Conservation (phyloP, 1,139 yeast genomes). For the Magnusiomyces tetraspermus region DNA sequence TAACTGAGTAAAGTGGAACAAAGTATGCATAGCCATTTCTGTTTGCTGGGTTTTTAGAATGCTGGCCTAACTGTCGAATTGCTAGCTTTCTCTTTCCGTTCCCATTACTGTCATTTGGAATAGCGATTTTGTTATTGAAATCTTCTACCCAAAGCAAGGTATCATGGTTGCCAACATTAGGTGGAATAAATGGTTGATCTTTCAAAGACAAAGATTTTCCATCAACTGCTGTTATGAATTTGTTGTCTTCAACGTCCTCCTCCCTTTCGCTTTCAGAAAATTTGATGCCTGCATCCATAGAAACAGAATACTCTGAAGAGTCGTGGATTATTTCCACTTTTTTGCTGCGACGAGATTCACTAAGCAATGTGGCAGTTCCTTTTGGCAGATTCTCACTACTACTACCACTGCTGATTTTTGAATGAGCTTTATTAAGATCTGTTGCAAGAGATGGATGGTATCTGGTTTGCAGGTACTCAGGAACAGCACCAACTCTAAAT, state of each 20-base stretch:
- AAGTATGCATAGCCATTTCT: background rate
- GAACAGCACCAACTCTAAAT: constrained; percentile 20
- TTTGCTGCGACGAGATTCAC: too few relatives aligned
- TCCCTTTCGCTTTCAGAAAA: background rate
- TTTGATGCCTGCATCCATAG: too few relatives aligned
- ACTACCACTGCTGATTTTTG: too few relatives aligned
- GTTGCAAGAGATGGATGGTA: constrained; percentile 12
- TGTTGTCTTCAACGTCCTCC: background rate
- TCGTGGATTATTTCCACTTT: too few relatives aligned
- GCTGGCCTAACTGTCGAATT: constrained; percentile 3
- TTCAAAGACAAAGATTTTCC: background rate
- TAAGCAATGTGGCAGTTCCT: too few relatives aligned
- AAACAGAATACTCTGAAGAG: too few relatives aligned
- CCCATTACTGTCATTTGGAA: too few relatives aligned
- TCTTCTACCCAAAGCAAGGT: constrained; percentile 13
- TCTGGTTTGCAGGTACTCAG: constrained; percentile 9
- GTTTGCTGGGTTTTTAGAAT: background rate
- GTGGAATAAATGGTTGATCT: constrained; percentile 7
- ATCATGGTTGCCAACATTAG: constrained; percentile 9
- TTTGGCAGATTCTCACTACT: too few relatives aligned
- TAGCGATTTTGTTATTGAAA: too few relatives aligned
- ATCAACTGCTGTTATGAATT: background rate
- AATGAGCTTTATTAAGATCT: too few relatives aligned
- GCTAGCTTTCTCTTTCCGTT: constrained; percentile 7
- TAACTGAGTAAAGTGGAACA: background rate